Evolutionary conservation across 2,329 filamentous ascomycete species (phyloP), one percentile per base, ranked within the genome.

Genomic region (Annulohypoxylon truncatum): DNA sequence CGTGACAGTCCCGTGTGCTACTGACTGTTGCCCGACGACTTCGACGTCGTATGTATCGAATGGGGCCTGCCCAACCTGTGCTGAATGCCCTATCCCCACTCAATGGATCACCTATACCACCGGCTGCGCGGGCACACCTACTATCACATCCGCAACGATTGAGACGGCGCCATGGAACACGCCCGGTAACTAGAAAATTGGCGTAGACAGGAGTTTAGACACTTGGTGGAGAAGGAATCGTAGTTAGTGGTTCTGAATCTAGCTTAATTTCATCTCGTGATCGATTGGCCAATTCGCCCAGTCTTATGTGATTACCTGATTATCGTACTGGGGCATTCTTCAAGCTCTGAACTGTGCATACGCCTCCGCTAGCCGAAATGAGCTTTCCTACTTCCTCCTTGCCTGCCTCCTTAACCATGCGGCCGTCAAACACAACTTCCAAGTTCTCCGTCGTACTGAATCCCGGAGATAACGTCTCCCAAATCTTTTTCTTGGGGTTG

Each of bases 401-500:
- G 75, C 90, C 89, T 64, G 95, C 83, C 79, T 91, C 89, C 80
- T 92, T 90, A 33, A 97, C 92, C 47, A 84, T 89, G 46, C 82
- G 85, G 2, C 92, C 92, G 75, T 98, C 92, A 77, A 98, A 99
- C 0, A 87, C 94, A 33, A 97, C 95, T 80, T 94, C 92, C 54
- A 95, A 84, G 48, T 80, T 81, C 6, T 91, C 90, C 1, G 91
- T 97, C 6, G 95, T 99, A 28, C 92, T 97, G 82, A 98, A 98
- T 0, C 95, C 96, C 0, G 94, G 94, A 85, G 98, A 95, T 82
- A 97, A 93, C 8, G 87, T 93, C 85, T 99, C 96, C 94, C 95
- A 98, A 67, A 98, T 84, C 90, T 98, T 98, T 90, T 98, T 99
- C 90, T 99, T 99, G 63, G 96, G 96, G 86, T 98, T 99, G 62